Evolutionary conservation across 345 rosid species (phyloP), one percentile per base, ranked within the genome.

Genomic region (Heritiera fomes): DNA sequence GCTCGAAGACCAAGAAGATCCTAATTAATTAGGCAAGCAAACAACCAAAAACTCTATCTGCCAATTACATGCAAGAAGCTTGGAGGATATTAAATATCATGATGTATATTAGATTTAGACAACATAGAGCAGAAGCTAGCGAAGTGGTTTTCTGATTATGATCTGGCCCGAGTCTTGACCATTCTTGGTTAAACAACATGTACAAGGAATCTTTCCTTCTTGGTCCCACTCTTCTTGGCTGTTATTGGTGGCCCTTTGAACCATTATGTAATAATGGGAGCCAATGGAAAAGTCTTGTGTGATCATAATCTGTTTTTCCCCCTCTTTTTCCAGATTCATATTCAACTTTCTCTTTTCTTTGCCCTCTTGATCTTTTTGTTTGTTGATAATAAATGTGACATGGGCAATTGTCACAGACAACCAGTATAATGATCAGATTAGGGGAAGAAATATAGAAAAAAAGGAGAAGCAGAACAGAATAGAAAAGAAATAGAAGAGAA

Each of bases 1-100:
- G 78, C 40, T 75, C 11, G 56, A 75, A 59, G 53, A 59, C 34
- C 47, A 75, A 58, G 20, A 41, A 40, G 28, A 59, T 52, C 75
- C 63, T 17, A 23, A 50, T 50, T 50, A 72, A 23, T 14, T 71
- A 53, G 56, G 8, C 17, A 68, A 68, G 8, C 17, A 68, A 68
- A 18, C 23, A 1, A 7, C 23, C 60, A 7, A 56, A 56, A 56
- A 56, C 23, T 56, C 60, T 5, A 55, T 55, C 14, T 50, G 55
- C n/a, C 7, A n/a, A 53, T 1, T 15, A 5, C 58, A 15, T 5
- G 20, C 58, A 56, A n/a, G 61, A n/a, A 2, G 7, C 61, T 56
- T 9, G 50, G 14, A 10, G 28, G 9, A 3, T 15, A 14, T 60
- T 3, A 60, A 60, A 59, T 20, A 20, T 59, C 13, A 23, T 60